Conservation (phyloP, 768 basidiomycete genomes). For the Pleurotus tuoliensis region DNA sequence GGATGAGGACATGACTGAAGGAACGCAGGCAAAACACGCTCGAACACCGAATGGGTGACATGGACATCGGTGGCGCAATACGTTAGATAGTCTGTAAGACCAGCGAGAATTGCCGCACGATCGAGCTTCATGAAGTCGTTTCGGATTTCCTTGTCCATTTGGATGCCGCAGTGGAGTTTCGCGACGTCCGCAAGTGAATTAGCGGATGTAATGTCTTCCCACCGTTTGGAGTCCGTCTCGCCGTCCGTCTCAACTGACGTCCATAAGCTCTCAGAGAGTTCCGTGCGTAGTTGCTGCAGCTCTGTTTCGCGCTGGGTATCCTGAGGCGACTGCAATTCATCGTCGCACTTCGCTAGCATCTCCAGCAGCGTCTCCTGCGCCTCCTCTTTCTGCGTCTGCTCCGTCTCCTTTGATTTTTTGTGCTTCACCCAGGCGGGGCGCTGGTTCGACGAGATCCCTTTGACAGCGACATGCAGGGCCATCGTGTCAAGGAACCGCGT, state of each 20-base stretch:
- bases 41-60: slow-evolving; percentile 80
- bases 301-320: slow-evolving; percentile 44
- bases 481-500: slow-evolving; percentile 93
- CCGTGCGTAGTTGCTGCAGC: slow-evolving; percentile 28
- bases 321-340: slow-evolving; percentile 43
- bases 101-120: slow-evolving; percentile 58
- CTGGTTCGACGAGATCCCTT: slow-evolving; percentile 17
- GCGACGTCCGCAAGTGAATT: slow-evolving; percentile 94
- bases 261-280: slow-evolving; percentile 35
- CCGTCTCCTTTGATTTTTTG: slow-evolving; percentile 22
- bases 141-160: slow-evolving; percentile 73
- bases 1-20: slow-evolving; percentile 84
- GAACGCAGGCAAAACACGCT: slow-evolving; percentile 76
- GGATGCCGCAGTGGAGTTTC: slow-evolving; percentile 79
- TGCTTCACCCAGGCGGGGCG: neutral
- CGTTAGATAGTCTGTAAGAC: slow-evolving; percentile 67
- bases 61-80: slow-evolving; percentile 88
- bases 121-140: slow-evolving; percentile 71
- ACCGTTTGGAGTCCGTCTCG: slow-evolving; percentile 46
- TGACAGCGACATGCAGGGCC: slow-evolving; percentile 89
- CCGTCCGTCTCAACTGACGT: slow-evolving; percentile 18
- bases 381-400: slow-evolving; percentile 54
- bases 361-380: slow-evolving; percentile 55
- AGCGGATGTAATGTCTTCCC: slow-evolving; percentile 91
- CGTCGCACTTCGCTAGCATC: slow-evolving; percentile 36